Evolutionary conservation across 768 basidiomycete species (phyloP).

Genomic region (Termitomyces heimii): DNA sequence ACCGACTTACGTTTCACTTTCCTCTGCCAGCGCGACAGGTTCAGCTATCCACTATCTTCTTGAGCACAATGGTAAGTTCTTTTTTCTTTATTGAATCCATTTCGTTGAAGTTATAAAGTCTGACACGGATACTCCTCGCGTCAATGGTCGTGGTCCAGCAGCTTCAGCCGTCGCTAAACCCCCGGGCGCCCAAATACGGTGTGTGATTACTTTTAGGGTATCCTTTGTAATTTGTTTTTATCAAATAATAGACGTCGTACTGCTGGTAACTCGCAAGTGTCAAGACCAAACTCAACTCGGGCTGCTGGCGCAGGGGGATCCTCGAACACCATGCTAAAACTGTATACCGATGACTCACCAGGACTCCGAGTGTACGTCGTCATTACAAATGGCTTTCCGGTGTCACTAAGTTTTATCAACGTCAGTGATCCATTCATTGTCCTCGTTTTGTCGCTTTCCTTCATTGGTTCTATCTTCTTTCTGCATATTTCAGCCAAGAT

Average conservation of each 20-base stretch:
- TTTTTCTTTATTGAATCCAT: background rate
- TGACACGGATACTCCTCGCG: constrained; percentile 67
- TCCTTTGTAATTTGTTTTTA: background rate
- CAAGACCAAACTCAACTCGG: constrained; percentile 81
- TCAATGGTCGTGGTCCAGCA: constrained; percentile 34
- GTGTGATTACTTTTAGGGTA: constrained; percentile 17
- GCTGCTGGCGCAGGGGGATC: constrained; percentile 95
- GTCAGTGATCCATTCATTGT: constrained; percentile 93
- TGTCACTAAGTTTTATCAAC: background rate
- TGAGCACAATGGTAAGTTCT: constrained; percentile 30
- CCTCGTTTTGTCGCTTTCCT: constrained; percentile 89
- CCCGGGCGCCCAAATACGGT: constrained; percentile 81
- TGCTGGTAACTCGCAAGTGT: constrained; percentile 46
- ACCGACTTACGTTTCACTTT: constrained; percentile 20
- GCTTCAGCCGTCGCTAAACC: constrained; percentile 57
- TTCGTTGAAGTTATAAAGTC: constrained; percentile 41
- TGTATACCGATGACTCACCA: constrained; percentile 98
- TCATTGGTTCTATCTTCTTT: constrained; percentile 99
- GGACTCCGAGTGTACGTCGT: constrained; percentile 90
- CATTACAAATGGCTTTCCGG: background rate
- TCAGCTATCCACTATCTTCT: constrained; percentile 11
- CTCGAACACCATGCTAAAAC: constrained; percentile 96
- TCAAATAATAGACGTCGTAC: constrained; percentile 58
- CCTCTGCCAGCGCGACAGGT: constrained; percentile 15
- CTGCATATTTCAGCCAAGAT: constrained; percentile 95